A percentile compares a stretch with the other conserved stretches of the same genome.
These are phyloP conservation scores for Eleusine indica DNA, from an alignment of 176 grass and related monocot genomes.

Conservation along the genomic window DNA sequence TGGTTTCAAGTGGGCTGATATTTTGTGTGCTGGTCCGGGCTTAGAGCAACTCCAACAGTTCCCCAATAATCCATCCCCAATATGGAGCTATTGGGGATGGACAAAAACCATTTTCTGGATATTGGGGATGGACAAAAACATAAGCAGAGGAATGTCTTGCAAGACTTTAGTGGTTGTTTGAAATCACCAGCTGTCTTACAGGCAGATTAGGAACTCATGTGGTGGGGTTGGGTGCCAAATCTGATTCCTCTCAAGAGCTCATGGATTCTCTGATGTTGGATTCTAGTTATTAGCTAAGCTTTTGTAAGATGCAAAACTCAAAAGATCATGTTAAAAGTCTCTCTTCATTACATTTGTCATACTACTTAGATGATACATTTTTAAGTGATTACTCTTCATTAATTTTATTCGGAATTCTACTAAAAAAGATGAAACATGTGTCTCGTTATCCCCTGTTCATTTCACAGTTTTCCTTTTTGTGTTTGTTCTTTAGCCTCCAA, in stretches of 20 bases:
- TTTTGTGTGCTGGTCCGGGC: neutral
- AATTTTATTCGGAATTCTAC: neutral
- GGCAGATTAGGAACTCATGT: neutral
- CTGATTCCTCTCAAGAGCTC: neutral
- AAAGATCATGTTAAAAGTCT: too few species aligned
- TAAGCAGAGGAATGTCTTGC: neutral
- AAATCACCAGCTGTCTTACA: neutral
- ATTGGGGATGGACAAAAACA: too few species aligned
- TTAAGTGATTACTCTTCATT: too few species aligned
- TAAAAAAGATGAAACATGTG: neutral
- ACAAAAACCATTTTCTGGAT: too few species aligned
- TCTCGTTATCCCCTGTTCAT: neutral
- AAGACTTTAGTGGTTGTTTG: neutral
- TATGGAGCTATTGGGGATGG: too few species aligned
- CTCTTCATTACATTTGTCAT: neutral
- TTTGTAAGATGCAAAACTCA: neutral
- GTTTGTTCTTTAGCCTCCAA: neutral
- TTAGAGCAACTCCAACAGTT: neutral
- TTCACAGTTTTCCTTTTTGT: neutral
- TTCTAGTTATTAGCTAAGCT: neutral
- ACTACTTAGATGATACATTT: neutral
- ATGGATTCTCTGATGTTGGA: neutral
- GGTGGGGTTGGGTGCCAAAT: neutral
- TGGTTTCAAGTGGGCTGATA: neutral
- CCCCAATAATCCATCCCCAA: too few species aligned